Percentiles rank a stretch among this genome's conserved stretches.
These are phyloP conservation scores for Tetrastigma voinierianum DNA, from an alignment of 164 flowering plant genomes.

Conservation along the genomic window DNA sequence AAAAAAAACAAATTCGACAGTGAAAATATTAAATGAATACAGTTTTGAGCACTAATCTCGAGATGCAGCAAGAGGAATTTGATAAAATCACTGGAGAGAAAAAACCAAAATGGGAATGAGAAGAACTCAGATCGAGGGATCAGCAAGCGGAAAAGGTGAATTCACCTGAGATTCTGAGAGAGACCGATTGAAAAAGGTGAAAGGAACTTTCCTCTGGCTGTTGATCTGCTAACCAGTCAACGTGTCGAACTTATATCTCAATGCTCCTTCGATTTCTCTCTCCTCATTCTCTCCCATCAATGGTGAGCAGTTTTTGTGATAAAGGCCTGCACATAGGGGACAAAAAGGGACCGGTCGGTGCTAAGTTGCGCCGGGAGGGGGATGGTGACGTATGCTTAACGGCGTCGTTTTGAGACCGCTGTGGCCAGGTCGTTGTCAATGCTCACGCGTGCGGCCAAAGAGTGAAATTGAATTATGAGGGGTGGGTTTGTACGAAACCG, in stretches of 20 bases:
- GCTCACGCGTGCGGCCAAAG: too few species aligned
- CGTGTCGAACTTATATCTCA: background rate
- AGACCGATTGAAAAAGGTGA: background rate
- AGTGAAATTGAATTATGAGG: too few species aligned
- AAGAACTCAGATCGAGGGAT: constrained; percentile 9
- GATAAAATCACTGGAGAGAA: background rate
- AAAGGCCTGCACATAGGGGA: background rate
- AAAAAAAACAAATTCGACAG: background rate
- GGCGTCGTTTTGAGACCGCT: constrained; percentile 6
- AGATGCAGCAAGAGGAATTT: background rate
- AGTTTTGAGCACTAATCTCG: background rate
- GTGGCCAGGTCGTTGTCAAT: constrained; percentile 7
- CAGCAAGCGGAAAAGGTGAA: background rate
- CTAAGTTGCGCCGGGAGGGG: constrained; percentile 19
- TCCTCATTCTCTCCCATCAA: background rate
- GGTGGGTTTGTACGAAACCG: too few species aligned
- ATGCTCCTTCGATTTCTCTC: background rate
- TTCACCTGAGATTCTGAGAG: background rate
- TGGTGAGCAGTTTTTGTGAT: background rate
- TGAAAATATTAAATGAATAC: background rate
- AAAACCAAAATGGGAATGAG: background rate
- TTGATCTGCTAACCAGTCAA: constrained; percentile 1
- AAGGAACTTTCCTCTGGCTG: background rate
- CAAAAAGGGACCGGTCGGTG: constrained; percentile 10
- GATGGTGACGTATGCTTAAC: background rate